Conservation (phyloP, 2,329 filamentous ascomycete genomes). For the Penicillium palitans region DNA sequence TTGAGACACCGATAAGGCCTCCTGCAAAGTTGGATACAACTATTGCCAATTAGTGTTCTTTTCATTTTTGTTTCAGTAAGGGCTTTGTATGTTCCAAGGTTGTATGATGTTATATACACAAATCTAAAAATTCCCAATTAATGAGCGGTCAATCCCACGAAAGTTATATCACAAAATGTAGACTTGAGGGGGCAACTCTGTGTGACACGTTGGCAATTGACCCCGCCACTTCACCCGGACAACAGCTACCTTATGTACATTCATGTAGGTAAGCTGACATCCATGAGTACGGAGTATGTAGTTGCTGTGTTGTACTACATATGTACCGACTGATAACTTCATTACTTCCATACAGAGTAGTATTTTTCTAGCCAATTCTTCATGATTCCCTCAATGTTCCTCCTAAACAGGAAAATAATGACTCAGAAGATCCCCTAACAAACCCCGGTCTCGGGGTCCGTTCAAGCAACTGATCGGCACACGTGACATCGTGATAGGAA, state of each 20-base stretch:
- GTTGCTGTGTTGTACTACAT: not conserved
- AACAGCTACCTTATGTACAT: too few relatives aligned
- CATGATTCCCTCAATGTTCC: not conserved
- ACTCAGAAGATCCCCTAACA: not conserved
- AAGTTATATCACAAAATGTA: not conserved
- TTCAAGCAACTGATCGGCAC: constrained; percentile 12
- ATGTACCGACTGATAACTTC: not conserved
- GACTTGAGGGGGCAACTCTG: not conserved
- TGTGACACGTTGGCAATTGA: constrained; percentile 7
- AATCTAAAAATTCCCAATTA: not conserved
- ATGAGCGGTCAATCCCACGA: constrained; percentile 2
- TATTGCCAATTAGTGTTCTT: not conserved
- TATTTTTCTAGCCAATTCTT: not conserved
- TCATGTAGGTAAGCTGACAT: not conserved
- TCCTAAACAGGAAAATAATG: not conserved
- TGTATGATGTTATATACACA: too few relatives aligned
- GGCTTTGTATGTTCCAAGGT: not conserved
- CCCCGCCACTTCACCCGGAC: constrained; percentile 2
- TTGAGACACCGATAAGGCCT: constrained; percentile 6
- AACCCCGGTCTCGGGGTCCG: constrained; percentile 9
- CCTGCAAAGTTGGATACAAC: not conserved
- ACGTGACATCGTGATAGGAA: constrained; percentile 15
- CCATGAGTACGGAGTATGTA: too few relatives aligned
- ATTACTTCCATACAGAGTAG: not conserved
- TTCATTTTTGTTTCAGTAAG: not conserved